Evolutionary conservation across 2,329 filamentous ascomycete genomes (phyloP).

Genomic region (Alternaria viburni): DNA sequence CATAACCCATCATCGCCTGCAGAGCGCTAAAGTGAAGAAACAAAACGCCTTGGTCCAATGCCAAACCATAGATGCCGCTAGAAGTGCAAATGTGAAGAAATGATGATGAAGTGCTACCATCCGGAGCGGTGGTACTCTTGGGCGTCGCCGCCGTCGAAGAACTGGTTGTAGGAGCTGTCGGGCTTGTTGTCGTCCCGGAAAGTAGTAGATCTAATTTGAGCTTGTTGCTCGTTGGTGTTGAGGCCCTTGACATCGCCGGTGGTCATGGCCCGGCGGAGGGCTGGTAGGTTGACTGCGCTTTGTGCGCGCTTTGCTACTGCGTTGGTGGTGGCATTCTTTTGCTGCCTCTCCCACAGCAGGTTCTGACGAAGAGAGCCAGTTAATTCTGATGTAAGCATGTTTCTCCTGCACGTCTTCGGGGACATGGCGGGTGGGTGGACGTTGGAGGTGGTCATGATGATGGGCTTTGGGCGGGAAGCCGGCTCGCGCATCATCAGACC

Average conservation of each 20-base stretch:
- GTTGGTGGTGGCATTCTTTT: conserved; percentile 88
- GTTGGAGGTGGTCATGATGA: conserved; percentile 74
- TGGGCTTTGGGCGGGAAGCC: conserved; percentile 78
- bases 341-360: conserved; percentile 92
- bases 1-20: conserved; percentile 37
- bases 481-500: conserved; percentile 65
- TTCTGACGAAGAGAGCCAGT: conserved; percentile 70
- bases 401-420: conserved; percentile 81
- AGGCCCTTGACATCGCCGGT: conserved; percentile 90
- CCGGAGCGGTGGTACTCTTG: conserved; percentile 85
- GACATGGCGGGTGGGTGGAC: conserved; percentile 79
- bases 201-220: conserved; percentile 58
- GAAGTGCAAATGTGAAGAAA: conserved; percentile 38
- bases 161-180: conserved; percentile 76
- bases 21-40: conserved; percentile 22
- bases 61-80: conserved; percentile 46
- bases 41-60: conserved; percentile 40
- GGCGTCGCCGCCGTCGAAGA: conserved; percentile 73
- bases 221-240: conserved; percentile 65
- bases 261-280: conserved; percentile 44
- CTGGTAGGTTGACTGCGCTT: conserved; percentile 57
- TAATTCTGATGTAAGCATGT: conserved; percentile 70
- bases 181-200: conserved; percentile 67
- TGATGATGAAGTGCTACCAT: conserved; percentile 64
- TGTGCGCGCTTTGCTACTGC: conserved; percentile 89